Evolutionary conservation across 2,329 filamentous ascomycete genomes (phyloP), one percentile per base, ranked within the genome.

Genomic region (Albifimbria verrucaria): DNA sequence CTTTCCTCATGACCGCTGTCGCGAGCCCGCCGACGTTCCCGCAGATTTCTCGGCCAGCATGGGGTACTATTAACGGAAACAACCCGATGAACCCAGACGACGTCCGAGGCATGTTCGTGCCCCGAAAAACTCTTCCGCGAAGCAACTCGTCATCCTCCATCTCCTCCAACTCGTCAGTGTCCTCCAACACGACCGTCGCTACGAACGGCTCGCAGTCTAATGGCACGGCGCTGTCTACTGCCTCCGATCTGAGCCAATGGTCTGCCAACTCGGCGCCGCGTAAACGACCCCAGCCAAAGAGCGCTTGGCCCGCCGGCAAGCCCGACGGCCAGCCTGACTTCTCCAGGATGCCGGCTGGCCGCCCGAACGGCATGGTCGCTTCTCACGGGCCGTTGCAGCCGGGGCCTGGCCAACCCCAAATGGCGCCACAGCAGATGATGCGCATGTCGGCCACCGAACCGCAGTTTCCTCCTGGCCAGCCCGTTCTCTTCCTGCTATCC

Each of bases 121-220:
- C 90, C 66, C 90, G 92, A 64, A 97, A 96, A 76, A 86, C 82
- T 67, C 80, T 91, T 56, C 90, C 93, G 70, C 86, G 93, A 69
- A 88, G 88, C 66, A 96, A 91, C 77, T 97, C 93, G 32, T 94
- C 91, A 52, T 96, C 92, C 6, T 96, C 92, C 48, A 79, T 96
- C 54, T 96, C 92, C 4, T 96, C 92, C 45, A 79, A 95, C 58
- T 89, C 90, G 15, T 86, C 84, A 26, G 73, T 73, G 53, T 81
- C 82, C 17, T 86, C 83, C 6, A 77, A 74, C 11, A 84, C 87
- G 2, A 89, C 87, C 51, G 76, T 89, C 57, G 80, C 83, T 39
- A 80, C 83, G 53, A 77, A 82, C 65, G 77, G 80, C 48, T 77
- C 81, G 23, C 83, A 83, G 64, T 67, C 81, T 59, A 89, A 87